Percentiles rank a stretch among this genome's conserved stretches.
phyloP scores from a whole-genome alignment of 345 rosid species.

The Dipteronia dyeriana region DNA sequence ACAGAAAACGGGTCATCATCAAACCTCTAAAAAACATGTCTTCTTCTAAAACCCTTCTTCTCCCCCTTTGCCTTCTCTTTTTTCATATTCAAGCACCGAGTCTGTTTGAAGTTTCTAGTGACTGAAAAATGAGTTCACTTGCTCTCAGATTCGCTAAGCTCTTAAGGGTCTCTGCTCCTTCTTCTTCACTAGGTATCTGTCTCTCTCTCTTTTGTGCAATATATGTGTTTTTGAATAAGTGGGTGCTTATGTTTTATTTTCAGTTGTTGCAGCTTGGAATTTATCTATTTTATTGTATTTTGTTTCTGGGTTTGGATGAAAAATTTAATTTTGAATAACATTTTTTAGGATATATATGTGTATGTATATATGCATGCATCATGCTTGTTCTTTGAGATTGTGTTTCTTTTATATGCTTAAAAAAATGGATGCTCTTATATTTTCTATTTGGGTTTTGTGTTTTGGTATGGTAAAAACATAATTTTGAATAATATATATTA shows the following conservation, averaged over 20 bases:
- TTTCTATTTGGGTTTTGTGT: neutral
- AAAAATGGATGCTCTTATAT: neutral
- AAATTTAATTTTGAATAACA: neutral
- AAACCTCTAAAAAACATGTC: neutral
- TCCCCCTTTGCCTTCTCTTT: slow-evolving; percentile 7
- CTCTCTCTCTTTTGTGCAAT: slow-evolving; percentile 12
- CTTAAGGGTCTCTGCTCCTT: slow-evolving; percentile 26
- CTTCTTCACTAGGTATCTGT: slow-evolving; percentile 34
- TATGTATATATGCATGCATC: neutral
- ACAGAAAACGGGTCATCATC: neutral
- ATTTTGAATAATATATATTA: neutral
- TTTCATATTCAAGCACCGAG: neutral
- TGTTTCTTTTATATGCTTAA: neutral
- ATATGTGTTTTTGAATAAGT: neutral
- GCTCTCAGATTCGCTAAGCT: slow-evolving; percentile 34
- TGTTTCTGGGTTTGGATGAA: neutral
- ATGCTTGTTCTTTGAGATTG: neutral
- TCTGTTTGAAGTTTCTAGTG: neutral
- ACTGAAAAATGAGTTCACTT: slow-evolving; percentile 36
- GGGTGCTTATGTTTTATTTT: neutral
- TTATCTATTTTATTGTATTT: neutral
- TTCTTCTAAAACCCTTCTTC: slow-evolving; percentile 30
- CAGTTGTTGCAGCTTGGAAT: neutral
- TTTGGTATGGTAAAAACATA: neutral
- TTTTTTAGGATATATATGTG: neutral